Evolutionary conservation across 2,329 filamentous ascomycete genomes (phyloP), one percentile per base, ranked within the genome.

Genomic region (Ceratocystis ficicola): DNA sequence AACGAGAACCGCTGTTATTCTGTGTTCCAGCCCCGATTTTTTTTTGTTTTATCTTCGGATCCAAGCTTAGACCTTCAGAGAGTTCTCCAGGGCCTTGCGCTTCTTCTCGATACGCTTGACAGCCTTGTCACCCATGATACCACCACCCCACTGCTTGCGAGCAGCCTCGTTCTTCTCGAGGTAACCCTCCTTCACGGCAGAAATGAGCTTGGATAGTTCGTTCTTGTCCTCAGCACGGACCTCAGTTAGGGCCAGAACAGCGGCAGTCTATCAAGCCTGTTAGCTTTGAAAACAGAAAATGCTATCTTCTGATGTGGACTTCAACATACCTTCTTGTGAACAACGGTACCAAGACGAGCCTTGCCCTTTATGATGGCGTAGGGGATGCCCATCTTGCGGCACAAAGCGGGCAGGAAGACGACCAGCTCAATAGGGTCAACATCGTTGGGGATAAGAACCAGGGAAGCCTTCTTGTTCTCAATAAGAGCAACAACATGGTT

Each of bases 361-460:
- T 99, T 99, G 83, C 94, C 94, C 90, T 99, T 99, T 77, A 99
- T 86, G 74, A 99, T 97, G 77, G 92, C 94, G 79, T 97, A 99
- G 71, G 95, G 94, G 73, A 96, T 87, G 82, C 95, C 95, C 93
- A 99, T 99, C 90, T 99, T 99, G 81, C 93, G 89, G 90, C 94
- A 99, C 73, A 99, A 89, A 75, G 94, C 92, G 72, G 94, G 94
- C 71, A 99, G 86, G 89, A 96, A 99, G 80, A 99, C 90, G 75
- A 99, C 95, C 74, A 99, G 83, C 86, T 99, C 94, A 77, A 99
- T 99, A 75, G 94, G 94, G 85, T 99, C 94, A 74, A 99, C 95
- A 77, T 99, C 94, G 83, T 99, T 96, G 79, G 94, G 90, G 78
- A 99, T 99, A 73, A 99, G 87, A 76, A 99, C 95, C 71, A 99